These are phyloP conservation scores for Xanthoceras sorbifolium DNA, from an alignment of 345 rosid genomes.

Conservation along the genomic window DNA sequence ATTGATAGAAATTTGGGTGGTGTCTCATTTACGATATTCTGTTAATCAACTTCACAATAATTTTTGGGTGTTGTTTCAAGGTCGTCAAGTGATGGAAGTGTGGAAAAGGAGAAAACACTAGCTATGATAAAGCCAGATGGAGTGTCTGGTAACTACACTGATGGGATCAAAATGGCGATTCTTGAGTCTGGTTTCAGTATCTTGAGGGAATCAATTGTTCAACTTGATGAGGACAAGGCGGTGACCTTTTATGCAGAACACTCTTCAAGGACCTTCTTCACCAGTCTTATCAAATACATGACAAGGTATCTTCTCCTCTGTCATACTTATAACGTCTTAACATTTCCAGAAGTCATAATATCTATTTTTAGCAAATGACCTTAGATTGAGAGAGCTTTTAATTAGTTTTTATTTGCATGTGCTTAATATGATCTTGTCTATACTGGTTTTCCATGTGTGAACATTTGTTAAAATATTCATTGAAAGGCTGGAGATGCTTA, in stretches of 20 bases:
- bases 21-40: background rate
- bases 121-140: conserved; percentile 92
- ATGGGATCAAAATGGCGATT: conserved; percentile 48
- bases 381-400: background rate
- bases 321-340: background rate
- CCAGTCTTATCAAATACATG: conserved; percentile 69
- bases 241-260: conserved; percentile 74
- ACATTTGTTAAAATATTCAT: background rate
- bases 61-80: conserved; percentile 16
- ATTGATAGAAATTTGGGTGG: background rate
- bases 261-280: conserved; percentile 61
- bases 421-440: background rate
- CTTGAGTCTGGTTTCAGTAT: conserved; percentile 57
- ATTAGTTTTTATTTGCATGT: background rate
- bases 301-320: conserved; percentile 49
- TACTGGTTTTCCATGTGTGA: background rate
- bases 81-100: conserved; percentile 38
- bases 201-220: conserved; percentile 47
- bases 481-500: background rate
- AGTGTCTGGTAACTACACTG: conserved; percentile 59
- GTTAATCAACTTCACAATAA: background rate
- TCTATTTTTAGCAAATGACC: background rate
- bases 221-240: conserved; percentile 56
- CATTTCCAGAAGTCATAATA: background rate
- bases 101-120: conserved; percentile 55